Conservation (phyloP, 164 flowering plant species). For the Nymphaea colorata region DNA sequence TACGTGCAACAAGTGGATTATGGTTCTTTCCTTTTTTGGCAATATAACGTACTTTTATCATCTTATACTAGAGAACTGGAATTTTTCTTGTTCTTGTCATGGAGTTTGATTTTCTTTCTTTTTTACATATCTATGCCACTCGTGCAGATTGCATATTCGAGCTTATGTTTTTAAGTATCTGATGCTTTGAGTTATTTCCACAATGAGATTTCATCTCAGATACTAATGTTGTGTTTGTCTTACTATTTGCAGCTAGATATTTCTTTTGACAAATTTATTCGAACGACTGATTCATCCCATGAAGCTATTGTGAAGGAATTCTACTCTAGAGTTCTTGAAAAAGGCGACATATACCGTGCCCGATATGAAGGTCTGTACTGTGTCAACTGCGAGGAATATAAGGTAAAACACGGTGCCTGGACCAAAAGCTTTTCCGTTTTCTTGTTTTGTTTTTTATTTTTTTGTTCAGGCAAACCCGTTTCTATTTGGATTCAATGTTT, state of each 20-base stretch:
- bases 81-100: too few species aligned
- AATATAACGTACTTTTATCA: too few species aligned
- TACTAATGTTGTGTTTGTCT: neutral
- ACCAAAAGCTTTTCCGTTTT: neutral
- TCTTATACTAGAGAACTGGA: too few species aligned
- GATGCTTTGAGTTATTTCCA: too few species aligned
- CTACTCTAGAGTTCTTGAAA: slow-evolving; percentile 68
- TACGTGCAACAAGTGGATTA: too few species aligned
- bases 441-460: neutral
- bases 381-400: slow-evolving; percentile 93
- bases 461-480: neutral
- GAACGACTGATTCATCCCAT: slow-evolving; percentile 81
- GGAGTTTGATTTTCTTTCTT: too few species aligned
- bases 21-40: too few species aligned
- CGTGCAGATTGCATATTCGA: too few species aligned
- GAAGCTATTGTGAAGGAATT: slow-evolving; percentile 89
- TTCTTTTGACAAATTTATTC: slow-evolving; percentile 82
- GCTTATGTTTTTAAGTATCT: too few species aligned
- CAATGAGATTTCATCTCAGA: too few species aligned
- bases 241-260: slow-evolving; percentile 60
- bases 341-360: slow-evolving; percentile 85
- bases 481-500: too few species aligned
- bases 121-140: too few species aligned
- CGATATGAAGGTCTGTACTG: slow-evolving; percentile 96
- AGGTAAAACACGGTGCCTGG: slow-evolving; percentile 33